Evolutionary conservation across 2,329 filamentous ascomycete species (phyloP), one percentile per base, ranked within the genome.

Genomic region (Ophiognomonia clavigignenti-juglandacearum): DNA sequence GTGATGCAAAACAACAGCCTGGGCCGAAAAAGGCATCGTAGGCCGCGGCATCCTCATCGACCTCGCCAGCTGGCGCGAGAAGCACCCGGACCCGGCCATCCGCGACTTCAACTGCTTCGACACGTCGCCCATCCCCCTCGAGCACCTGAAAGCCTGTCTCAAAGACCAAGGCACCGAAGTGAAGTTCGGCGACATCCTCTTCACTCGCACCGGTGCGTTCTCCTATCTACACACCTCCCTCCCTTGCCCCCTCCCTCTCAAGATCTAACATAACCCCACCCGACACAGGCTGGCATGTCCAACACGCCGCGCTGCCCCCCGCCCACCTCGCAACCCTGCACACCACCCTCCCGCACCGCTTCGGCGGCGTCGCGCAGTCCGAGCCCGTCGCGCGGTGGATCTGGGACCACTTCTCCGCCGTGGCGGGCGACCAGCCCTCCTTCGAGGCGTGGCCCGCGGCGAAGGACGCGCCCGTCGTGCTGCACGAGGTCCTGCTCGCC

Each of bases 1-100:
- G n/a, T n/a, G n/a, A n/a, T n/a, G n/a, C n/a, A n/a, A n/a, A n/a
- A 8, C 18, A 26, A 54, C 42, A 70, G 71, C 69, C 0, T 78
- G 73, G 72, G 62, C 72, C 4, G 68, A 75, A 48, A 57, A 71
- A 40, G 78, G 77, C 11, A 80, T 82, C 43, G 74, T 78, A 1
- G 77, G 77, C 6, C 64, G 77, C 0, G 78, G 75, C 4, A 64
- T 81, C 3, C 58, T 81, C 20, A 57, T 80, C 26, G 78, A 81
- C 56, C 74, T 75, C 52, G 70, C 73, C 58, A 58, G 61, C 53
- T 77, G 72, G 72, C 62, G 68, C 6, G 56, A 66, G 22, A 61
- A 66, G 9, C 64, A 73, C 31, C 56, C 61, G 11, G 50, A 58
- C 35, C 45, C 55, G 9, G 38, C 36, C 32, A 16, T 51, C 38